Conservation (phyloP, 495 filamentous ascomycete species). For the Schizothecium vesticola region DNA sequence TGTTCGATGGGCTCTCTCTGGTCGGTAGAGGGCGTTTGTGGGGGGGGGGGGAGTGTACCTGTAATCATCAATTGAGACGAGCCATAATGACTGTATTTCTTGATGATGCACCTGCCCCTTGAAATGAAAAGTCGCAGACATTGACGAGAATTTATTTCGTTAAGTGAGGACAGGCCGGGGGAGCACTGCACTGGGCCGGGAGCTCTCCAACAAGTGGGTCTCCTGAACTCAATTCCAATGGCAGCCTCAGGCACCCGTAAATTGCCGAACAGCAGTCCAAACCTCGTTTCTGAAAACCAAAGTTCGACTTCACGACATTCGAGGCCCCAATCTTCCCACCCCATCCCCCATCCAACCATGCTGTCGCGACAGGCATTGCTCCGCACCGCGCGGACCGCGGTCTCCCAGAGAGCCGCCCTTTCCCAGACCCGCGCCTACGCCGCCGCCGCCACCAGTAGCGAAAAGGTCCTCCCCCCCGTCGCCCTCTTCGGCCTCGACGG, state of each 20-base stretch:
- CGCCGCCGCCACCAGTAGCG: constrained; percentile 48
- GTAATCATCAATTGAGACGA: not conserved
- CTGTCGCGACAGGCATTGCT: constrained; percentile 56
- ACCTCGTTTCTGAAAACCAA: constrained; percentile 32
- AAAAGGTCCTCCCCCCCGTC: constrained; percentile 75
- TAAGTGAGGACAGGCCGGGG: not conserved
- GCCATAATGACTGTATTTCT: not conserved
- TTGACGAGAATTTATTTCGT: not conserved
- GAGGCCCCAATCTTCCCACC: constrained; percentile 28
- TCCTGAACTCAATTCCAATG: not conserved
- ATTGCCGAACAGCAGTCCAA: constrained; percentile 30
- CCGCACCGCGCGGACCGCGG: constrained; percentile 52
- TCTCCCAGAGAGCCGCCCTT: constrained; percentile 43
- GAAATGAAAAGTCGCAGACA: not conserved
- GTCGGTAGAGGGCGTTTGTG: not conserved
- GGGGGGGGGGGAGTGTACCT: not conserved
- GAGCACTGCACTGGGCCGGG: not conserved
- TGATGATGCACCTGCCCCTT: not conserved
- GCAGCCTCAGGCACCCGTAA: constrained; percentile 30
- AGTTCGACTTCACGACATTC: constrained; percentile 32
- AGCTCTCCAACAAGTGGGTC: not conserved
- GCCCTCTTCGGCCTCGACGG: constrained; percentile 93
- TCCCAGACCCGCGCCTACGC: constrained; percentile 64
- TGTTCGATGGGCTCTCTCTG: not conserved
- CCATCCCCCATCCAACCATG: constrained; percentile 47